A percentile compares a stretch with the other conserved stretches of the same genome.
Conservation (phyloP, 139 green algal species). For the Closterium sp. region DNA sequence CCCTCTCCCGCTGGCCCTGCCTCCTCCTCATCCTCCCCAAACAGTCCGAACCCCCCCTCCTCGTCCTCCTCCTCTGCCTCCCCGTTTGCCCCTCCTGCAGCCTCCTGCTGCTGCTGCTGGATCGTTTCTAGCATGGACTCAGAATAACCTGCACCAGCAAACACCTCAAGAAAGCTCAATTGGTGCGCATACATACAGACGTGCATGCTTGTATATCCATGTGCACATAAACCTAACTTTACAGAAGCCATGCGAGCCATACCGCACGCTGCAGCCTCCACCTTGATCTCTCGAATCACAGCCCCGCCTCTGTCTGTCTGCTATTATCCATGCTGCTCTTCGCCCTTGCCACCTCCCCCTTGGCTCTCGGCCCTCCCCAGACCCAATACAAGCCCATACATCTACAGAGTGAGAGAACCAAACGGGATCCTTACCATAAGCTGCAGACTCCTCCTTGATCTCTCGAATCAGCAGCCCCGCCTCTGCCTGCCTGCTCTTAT, state of each 20-base stretch:
- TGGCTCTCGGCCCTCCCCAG: too few species aligned
- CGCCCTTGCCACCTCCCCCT: too few species aligned
- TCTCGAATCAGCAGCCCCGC: constrained; percentile 72
- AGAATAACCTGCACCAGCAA: constrained; percentile 1
- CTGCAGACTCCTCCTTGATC: constrained; percentile 66
- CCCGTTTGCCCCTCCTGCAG: constrained; percentile 20
- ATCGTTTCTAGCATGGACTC: background rate
- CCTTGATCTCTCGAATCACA: constrained; percentile 3
- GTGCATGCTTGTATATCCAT: too few species aligned
- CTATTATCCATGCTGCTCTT: background rate
- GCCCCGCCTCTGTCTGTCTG: background rate
- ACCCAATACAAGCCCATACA: too few species aligned
- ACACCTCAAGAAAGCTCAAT: too few species aligned
- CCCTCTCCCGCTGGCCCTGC: background rate
- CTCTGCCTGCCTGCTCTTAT: constrained; percentile 72
- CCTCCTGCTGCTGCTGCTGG: background rate
- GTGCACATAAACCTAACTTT: too few species aligned
- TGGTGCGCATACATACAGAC: too few species aligned
- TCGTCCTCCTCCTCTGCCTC: constrained; percentile 29
- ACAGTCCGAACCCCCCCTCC: constrained; percentile 2
- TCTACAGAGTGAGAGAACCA: background rate
- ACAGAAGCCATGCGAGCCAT: too few species aligned
- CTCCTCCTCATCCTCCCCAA: background rate
- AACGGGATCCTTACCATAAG: background rate
- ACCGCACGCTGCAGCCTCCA: background rate